A percentile compares a stretch with the other conserved stretches of the same genome.
Conservation (phyloP, 2,329 filamentous ascomycete species). For the Cercospora brassicicola region DNA sequence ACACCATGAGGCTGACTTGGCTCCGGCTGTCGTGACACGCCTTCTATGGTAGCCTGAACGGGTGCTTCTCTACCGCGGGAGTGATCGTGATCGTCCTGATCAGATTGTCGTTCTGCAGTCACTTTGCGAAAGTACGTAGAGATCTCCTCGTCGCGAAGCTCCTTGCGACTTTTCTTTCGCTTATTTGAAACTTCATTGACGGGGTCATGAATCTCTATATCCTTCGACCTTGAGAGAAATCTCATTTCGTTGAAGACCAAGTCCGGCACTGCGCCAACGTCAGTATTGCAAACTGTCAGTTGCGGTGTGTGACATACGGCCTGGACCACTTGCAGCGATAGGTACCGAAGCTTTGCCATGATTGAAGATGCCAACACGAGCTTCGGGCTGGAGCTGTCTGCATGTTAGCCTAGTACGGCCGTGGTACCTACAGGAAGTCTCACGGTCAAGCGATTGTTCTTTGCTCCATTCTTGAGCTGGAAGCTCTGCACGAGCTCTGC, state of each 20-base stretch:
- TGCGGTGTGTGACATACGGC: slow-evolving; percentile 39
- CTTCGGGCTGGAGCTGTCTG: slow-evolving; percentile 46
- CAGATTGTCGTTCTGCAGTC: not conserved
- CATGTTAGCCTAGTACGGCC: not conserved
- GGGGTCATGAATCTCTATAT: slow-evolving; percentile 28
- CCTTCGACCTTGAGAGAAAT: slow-evolving; percentile 46
- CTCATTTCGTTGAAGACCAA: slow-evolving; percentile 55
- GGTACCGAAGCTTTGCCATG: slow-evolving; percentile 52
- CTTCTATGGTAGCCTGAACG: not conserved
- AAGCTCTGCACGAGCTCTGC: slow-evolving; percentile 46
- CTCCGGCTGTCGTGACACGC: not conserved
- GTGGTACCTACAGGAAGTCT: slow-evolving; percentile 14
- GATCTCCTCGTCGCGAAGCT: slow-evolving; percentile 44
- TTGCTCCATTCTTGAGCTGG: slow-evolving; percentile 47
- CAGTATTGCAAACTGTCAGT: slow-evolving; percentile 28
- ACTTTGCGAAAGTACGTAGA: slow-evolving; percentile 47
- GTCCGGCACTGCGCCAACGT: slow-evolving; percentile 49
- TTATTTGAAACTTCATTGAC: slow-evolving; percentile 34
- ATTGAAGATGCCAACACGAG: slow-evolving; percentile 49
- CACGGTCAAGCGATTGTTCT: slow-evolving; percentile 50
- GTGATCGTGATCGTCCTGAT: not conserved
- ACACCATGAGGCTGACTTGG: not conserved
- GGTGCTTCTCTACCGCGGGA: too few species aligned
- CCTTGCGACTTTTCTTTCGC: slow-evolving; percentile 37
- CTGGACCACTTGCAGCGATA: slow-evolving; percentile 43